Base-by-base conservation (phyloP, 2,329 filamentous ascomycete genomes). In the Botryotinia globosa region DNA sequence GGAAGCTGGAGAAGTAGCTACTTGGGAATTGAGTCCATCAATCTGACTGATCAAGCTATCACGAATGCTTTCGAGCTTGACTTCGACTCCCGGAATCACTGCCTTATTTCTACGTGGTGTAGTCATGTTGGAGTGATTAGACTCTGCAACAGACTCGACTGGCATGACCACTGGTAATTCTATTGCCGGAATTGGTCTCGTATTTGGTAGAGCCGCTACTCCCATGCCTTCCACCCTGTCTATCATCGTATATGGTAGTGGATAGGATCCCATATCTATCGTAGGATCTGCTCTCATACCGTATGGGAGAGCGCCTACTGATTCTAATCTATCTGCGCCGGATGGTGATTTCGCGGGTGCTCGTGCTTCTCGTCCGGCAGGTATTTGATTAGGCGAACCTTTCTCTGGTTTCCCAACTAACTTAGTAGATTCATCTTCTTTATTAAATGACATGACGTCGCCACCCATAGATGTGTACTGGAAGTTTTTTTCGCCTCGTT, bases 151-250 rank as follows among this genome's bases (percentile, higher is more conserved):
- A 1, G 48, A n/a, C 1, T n/a, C 25, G 14, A n/a, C 5, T 51
- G 25, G 1, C 5, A 51, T 51, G 48, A n/a, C 25, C 12, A n/a
- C 25, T 14, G 48, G 4, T 7, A 12, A n/a, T 0, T n/a, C 12
- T 7, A 14, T 51, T 51, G 25, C 10, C 10, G 4, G 10, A 51
- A 3, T 1, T n/a, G 5, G 22, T 51, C 48, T 51, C 48, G 0
- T 0, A 51, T n/a, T 16, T 1, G 6, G 4, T n/a, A 4, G 5
- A 51, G 4, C 10, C n/a, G 25, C 48, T 14, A 7, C 22, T 16
- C 22, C 48, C 10, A n/a, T 14, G 22, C 25, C 14, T 51, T 51
- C 25, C 25, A 6, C 9, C 10, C 4, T 5, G 22, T 14, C 22
- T 12, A 12, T 14, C 5, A 14, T 51, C 14, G 48, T 1, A 51